Conservation (phyloP, 2,329 filamentous ascomycete genomes). For the Aspergillus bombycis region DNA sequence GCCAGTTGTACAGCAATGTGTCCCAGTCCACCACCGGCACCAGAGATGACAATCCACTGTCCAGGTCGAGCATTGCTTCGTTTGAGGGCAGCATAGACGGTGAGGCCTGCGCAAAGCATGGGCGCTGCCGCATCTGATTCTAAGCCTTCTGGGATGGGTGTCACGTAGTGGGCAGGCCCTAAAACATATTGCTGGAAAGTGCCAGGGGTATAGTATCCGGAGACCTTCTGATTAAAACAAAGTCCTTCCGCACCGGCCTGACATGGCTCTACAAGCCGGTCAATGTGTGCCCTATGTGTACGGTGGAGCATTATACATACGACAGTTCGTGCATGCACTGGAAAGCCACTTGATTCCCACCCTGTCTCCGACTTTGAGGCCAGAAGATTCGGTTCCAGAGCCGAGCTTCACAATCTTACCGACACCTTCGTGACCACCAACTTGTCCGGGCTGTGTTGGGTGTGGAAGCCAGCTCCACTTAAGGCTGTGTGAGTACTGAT, state of each 20-base stretch:
- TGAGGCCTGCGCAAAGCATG: conserved; percentile 69
- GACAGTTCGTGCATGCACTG: conserved; percentile 58
- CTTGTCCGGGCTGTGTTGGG: conserved; percentile 63
- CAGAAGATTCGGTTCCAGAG: conserved; percentile 57
- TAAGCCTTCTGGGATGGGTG: conserved; percentile 66
- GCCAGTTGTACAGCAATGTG: conserved; percentile 67
- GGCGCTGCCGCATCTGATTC: conserved; percentile 65
- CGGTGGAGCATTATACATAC: conserved; percentile 31
- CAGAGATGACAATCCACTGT: conserved; percentile 63
- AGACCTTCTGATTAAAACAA: conserved; percentile 61
- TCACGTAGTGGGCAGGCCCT: conserved; percentile 68
- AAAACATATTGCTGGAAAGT: conserved; percentile 74
- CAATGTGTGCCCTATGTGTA: background rate
- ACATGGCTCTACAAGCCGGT: conserved; percentile 47
- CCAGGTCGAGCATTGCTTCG: conserved; percentile 63
- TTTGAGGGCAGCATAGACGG: conserved; percentile 67
- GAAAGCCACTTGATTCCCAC: conserved; percentile 73
- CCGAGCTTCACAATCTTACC: conserved; percentile 68
- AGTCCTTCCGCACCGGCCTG: conserved; percentile 58
- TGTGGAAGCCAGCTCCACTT: conserved; percentile 61
- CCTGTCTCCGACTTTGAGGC: conserved; percentile 66
- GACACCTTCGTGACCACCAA: conserved; percentile 72
- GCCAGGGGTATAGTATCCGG: conserved; percentile 69
- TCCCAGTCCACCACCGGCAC: conserved; percentile 66
- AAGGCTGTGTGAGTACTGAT: background rate